Percentiles rank a stretch among this genome's conserved stretches.
phyloP scores from a whole-genome alignment of 805 yeast species.

The Isabelozyma gotoi region DNA sequence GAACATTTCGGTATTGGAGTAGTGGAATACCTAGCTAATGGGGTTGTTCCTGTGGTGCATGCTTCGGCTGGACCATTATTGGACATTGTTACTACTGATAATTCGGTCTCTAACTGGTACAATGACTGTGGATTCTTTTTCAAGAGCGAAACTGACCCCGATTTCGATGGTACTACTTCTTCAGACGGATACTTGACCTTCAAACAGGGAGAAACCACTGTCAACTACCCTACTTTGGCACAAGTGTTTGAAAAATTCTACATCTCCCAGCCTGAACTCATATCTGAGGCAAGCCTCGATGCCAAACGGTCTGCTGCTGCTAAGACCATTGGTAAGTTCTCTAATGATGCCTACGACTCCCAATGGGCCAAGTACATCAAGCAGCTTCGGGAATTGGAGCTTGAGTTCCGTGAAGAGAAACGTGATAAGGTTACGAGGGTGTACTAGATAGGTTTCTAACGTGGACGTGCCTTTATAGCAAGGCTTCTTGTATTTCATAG shows the following conservation, averaged over 20 bases:
- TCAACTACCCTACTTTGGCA: slow-evolving; percentile 46
- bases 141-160: slow-evolving; percentile 71
- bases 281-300: slow-evolving; percentile 30
- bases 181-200: not conserved
- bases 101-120: slow-evolving; percentile 18
- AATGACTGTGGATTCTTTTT: slow-evolving; percentile 79
- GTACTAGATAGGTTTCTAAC: slow-evolving; percentile 11
- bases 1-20: slow-evolving; percentile 98
- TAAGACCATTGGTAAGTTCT: slow-evolving; percentile 52
- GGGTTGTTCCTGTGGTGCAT: slow-evolving; percentile 85
- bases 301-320: slow-evolving; percentile 47
- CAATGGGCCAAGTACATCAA: slow-evolving; percentile 47
- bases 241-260: slow-evolving; percentile 47
- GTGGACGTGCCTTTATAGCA: too few relatives aligned
- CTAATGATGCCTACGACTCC: slow-evolving; percentile 55
- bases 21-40: slow-evolving; percentile 87
- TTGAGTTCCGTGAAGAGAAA: slow-evolving; percentile 24
- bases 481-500: too few relatives aligned
- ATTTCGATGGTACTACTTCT: slow-evolving; percentile 28
- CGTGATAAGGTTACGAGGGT: slow-evolving; percentile 26
- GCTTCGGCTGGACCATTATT: slow-evolving; percentile 93
- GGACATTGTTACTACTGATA: slow-evolving; percentile 65
- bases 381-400: slow-evolving; percentile 21
- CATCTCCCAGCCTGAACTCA: slow-evolving; percentile 25
- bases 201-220: slow-evolving; percentile 7